These are phyloP conservation scores for Penicillium sp. DNA, from an alignment of 2,329 filamentous ascomycete genomes.

Conservation along the genomic window DNA sequence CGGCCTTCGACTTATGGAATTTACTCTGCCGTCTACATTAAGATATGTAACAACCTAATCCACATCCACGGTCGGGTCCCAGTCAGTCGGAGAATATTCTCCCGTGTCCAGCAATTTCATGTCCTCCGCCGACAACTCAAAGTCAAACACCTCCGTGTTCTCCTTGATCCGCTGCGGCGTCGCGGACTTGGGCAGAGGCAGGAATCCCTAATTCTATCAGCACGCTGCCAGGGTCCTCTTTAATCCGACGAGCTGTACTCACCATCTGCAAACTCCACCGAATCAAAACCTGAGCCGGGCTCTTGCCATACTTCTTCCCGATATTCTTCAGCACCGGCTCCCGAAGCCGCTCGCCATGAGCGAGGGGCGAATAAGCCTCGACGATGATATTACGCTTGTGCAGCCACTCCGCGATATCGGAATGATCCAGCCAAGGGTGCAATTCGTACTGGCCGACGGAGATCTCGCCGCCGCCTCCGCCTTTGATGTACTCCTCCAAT, in stretches of 20 bases:
- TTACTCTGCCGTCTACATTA: background rate
- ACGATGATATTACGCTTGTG: constrained; percentile 65
- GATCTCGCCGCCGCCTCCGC: constrained; percentile 61
- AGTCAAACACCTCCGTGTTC: constrained; percentile 60
- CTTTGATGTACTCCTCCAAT: constrained; percentile 54
- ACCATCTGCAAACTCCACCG: constrained; percentile 78
- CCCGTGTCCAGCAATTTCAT: constrained; percentile 57
- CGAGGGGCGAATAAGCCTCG: constrained; percentile 78
- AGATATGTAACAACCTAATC: constrained; percentile 18
- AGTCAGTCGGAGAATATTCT: constrained; percentile 57
- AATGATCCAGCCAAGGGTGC: constrained; percentile 76
- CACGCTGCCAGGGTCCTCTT: constrained; percentile 2
- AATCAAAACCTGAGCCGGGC: constrained; percentile 71
- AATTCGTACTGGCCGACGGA: constrained; percentile 79
- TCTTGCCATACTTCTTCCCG: constrained; percentile 66
- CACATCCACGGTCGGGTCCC: constrained; percentile 52
- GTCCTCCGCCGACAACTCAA: constrained; percentile 57
- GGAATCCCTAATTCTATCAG: constrained; percentile 49
- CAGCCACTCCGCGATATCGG: constrained; percentile 65
- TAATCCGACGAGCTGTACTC: constrained; percentile 41
- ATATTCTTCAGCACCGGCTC: constrained; percentile 63
- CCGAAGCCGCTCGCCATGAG: constrained; percentile 66
- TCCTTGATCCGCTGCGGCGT: constrained; percentile 60
- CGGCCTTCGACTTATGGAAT: background rate
- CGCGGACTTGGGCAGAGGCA: constrained; percentile 63